These are phyloP conservation scores for Nicotiana obtusifolia DNA, from an alignment of 257 asterid genomes.

Conservation along the genomic window DNA sequence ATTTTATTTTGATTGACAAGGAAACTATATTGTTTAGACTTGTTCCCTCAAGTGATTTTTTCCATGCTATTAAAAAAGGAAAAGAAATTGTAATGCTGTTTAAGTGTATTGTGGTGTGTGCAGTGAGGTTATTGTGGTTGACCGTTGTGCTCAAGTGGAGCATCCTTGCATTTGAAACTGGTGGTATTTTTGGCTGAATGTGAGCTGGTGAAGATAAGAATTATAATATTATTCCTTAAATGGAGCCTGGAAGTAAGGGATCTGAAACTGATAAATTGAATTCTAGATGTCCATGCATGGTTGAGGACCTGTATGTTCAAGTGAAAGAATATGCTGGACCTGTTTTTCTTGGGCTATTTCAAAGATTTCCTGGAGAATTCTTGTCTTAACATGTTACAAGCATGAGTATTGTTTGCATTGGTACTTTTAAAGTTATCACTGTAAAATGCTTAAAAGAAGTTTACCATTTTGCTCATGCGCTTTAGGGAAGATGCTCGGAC, in stretches of 20 bases:
- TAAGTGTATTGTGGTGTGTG: neutral
- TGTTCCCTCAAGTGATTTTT: neutral
- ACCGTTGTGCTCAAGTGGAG: neutral
- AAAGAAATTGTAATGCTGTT: neutral
- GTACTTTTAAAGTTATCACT: neutral
- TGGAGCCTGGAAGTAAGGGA: neutral
- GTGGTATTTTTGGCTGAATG: neutral
- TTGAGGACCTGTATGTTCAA: neutral
- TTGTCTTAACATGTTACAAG: neutral
- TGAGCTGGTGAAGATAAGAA: neutral
- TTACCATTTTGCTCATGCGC: neutral
- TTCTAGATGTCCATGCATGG: neutral
- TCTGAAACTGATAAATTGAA: neutral
- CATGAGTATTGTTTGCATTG: neutral
- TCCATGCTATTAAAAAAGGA: neutral
- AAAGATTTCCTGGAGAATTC: neutral
- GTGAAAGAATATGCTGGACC: neutral
- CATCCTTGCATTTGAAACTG: neutral
- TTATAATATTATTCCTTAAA: neutral
- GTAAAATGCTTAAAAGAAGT: neutral
- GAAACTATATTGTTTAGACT: neutral
- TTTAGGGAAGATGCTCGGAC: conserved; percentile 90
- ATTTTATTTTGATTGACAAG: neutral
- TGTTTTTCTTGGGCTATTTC: neutral
- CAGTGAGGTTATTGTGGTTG: neutral